Evolutionary conservation across 345 rosid species (phyloP), one percentile per base, ranked within the genome.

Genomic region (Ailanthus altissimus): DNA sequence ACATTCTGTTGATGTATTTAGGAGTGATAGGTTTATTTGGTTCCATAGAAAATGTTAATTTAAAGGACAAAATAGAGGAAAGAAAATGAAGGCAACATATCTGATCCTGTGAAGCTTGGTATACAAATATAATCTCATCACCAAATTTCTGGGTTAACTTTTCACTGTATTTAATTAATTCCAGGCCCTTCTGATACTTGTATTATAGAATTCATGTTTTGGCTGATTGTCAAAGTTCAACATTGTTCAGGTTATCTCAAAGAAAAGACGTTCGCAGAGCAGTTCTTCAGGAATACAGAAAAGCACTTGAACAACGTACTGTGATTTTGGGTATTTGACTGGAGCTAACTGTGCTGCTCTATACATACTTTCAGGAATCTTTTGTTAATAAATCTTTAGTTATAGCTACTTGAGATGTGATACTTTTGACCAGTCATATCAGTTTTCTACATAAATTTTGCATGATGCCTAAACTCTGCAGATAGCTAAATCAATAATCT

Each of bases 191-290:
- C 49, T 50, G 36, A 47, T 49, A 57, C 47, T 46, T 32, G 43
- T 46, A 45, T 40, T 18, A 3, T 26, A 42, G 16, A 42, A 4
- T 20, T 73, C 21, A 5, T 6, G 5, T 42, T 38, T 3, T 83
- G 11, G 63, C 32, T 83, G 42, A 78, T 82, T 26, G 45, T 65
- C 53, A 49, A 51, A 64, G 62, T 57, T 43, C 77, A 61, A 13
- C 59, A 13, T 66, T 83, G 8, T 82, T 68, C 84, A 92, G 93
- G 89, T 57, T 53, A 67, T 57, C 56, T 74, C 83, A 38, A 85
- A 82, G 86, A 92, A 84, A 75, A 85, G 87, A 74, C 67, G 75
- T 32, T 75, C 82, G 80, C 75, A 83, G 67, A 85, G 85, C 69
- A 80, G 84, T 77, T 87, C 93, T 46, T 68, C 83, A 62, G 90